Conservation (phyloP, 306 rosid genomes). For the Quercus engelmannii region DNA sequence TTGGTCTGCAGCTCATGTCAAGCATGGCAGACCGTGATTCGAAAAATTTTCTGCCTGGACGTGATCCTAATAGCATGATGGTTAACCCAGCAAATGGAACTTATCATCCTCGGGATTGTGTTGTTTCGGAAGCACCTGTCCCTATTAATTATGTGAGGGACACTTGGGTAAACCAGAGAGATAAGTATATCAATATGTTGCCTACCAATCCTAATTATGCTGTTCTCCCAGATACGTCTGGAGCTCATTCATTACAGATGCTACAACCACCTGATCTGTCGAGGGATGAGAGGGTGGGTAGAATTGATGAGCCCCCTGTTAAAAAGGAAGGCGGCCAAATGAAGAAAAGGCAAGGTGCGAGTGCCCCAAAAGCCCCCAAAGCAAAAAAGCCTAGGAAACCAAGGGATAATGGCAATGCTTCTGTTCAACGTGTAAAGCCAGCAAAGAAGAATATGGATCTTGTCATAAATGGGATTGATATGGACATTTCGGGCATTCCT, state of each 20-base stretch:
- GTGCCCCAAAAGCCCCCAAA: constrained; percentile 67
- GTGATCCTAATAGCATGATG: constrained; percentile 53
- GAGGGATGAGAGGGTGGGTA: constrained; percentile 60
- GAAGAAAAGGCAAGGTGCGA: constrained; percentile 67
- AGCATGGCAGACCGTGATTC: constrained; percentile 73
- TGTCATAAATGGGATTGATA: constrained; percentile 72
- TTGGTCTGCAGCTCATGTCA: constrained; percentile 92
- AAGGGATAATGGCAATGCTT: constrained; percentile 47
- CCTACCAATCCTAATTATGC: constrained; percentile 59
- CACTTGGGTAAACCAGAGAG: constrained; percentile 70
- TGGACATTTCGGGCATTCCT: constrained; percentile 86
- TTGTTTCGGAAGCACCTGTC: constrained; percentile 50
- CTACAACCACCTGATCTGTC: constrained; percentile 47
- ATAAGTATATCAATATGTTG: constrained; percentile 65
- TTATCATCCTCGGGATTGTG: constrained; percentile 63
- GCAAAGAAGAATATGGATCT: constrained; percentile 74
- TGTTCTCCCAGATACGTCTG: constrained; percentile 69
- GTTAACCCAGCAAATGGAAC: constrained; percentile 47
- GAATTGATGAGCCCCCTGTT: constrained; percentile 52
- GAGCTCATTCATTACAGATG: constrained; percentile 55
- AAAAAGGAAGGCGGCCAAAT: constrained; percentile 54
- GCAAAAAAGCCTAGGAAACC: constrained; percentile 79
- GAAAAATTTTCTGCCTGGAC: constrained; percentile 65
- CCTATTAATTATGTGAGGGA: constrained; percentile 70
- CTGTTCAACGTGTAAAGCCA: constrained; percentile 69